phyloP scores from a whole-genome alignment of 2,329 filamentous ascomycete species.

The Xylaria sp. region DNA sequence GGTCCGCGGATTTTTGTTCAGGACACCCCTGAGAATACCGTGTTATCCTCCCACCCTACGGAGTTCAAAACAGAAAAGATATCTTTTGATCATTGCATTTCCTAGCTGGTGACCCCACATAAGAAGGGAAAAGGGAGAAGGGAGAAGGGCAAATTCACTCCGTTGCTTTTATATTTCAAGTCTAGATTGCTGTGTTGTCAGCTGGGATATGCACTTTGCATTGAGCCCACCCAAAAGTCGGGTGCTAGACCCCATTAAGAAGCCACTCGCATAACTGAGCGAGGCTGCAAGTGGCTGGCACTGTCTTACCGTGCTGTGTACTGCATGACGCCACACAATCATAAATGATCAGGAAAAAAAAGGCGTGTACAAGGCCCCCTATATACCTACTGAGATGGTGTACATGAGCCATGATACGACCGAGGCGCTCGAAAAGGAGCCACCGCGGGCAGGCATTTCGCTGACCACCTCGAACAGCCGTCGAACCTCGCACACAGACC shows the following conservation, averaged over 20 bases:
- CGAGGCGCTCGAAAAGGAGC: background rate
- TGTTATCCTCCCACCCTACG: constrained; percentile 1
- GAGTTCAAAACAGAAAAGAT: background rate
- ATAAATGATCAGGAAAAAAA: background rate
- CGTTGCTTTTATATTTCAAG: background rate
- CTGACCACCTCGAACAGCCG: constrained; percentile 16
- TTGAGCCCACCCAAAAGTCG: background rate
- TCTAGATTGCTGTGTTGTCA: background rate
- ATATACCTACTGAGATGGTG: background rate
- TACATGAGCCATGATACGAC: constrained; percentile 9
- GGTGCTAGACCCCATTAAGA: background rate
- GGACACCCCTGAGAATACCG: constrained; percentile 1
- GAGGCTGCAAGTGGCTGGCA: constrained; percentile 12
- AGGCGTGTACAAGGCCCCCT: background rate
- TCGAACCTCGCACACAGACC: constrained; percentile 6
- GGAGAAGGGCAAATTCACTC: background rate
- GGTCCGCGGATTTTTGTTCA: constrained; percentile 8
- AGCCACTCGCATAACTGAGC: constrained; percentile 3
- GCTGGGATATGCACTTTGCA: constrained; percentile 2
- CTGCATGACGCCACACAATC: constrained; percentile 14
- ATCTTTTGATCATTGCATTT: constrained; percentile 1
- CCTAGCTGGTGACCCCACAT: background rate
- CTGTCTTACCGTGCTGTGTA: constrained; percentile 3
- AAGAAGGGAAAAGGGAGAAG: background rate
- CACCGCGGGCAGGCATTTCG: background rate